Conservation (phyloP, 495 filamentous ascomycete genomes). For the Tuber aestivum region DNA sequence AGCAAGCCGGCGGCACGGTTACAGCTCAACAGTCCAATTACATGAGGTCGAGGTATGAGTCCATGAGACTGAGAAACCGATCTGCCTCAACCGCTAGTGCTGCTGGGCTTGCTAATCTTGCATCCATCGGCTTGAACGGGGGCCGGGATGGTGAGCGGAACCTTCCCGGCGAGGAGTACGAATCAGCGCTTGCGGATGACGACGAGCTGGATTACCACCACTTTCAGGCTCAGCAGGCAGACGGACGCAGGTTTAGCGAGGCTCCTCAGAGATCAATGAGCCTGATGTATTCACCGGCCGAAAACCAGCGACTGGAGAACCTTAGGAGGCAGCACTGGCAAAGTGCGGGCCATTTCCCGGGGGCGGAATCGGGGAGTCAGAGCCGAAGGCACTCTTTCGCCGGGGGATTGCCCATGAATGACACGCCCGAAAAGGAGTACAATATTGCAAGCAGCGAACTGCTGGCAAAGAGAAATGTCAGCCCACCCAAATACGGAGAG, state of each 20-base stretch:
- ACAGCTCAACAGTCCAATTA: constrained; percentile 23
- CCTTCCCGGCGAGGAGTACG: constrained; percentile 33
- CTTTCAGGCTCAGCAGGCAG: constrained; percentile 32
- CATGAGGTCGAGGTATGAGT: constrained; percentile 47
- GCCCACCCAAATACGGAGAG: constrained; percentile 34
- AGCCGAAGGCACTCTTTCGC: constrained; percentile 96
- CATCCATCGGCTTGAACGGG: constrained; percentile 22
- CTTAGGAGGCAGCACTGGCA: constrained; percentile 83
- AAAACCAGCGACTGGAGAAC: constrained; percentile 70
- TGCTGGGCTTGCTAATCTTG: constrained; percentile 21
- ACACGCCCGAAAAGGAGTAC: constrained; percentile 34
- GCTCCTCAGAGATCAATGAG: constrained; percentile 41
- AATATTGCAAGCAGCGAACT: constrained; percentile 24
- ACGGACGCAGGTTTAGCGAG: constrained; percentile 36
- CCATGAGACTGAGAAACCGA: constrained; percentile 57
- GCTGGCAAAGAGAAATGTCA: constrained; percentile 34
- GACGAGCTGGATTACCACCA: constrained; percentile 40
- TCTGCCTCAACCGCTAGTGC: constrained; percentile 51
- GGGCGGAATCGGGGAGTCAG: constrained; percentile 50
- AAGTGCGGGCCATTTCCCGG: constrained; percentile 67
- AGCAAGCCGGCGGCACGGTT: constrained; percentile 26
- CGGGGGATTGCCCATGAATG: constrained; percentile 35
- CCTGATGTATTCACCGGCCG: constrained; percentile 45
- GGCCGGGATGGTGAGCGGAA: constrained; percentile 35
- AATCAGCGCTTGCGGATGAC: constrained; percentile 41